These are phyloP conservation scores for Vinca major DNA, from an alignment of 305 asterid species.

Conservation along the genomic window DNA sequence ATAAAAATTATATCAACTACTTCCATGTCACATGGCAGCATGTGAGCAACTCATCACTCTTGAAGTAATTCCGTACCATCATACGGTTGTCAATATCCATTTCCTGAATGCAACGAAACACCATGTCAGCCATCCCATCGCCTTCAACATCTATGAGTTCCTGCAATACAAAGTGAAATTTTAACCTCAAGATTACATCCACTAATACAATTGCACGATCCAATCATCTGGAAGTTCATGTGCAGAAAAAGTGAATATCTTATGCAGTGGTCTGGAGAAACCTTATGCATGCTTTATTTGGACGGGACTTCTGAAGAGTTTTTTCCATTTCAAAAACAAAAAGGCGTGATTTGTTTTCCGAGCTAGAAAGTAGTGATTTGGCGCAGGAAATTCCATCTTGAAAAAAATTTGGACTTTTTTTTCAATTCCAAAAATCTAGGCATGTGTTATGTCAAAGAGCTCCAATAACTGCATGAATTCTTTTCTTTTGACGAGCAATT, in stretches of 20 bases:
- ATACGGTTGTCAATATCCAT: constrained; percentile 98
- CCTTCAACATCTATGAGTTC: constrained; percentile 98
- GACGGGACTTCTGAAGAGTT: too few species aligned
- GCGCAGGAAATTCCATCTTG: too few species aligned
- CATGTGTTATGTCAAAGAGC: too few species aligned
- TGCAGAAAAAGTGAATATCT: background rate
- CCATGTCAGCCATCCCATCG: constrained; percentile 99
- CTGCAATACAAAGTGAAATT: constrained; percentile 28
- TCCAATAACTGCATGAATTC: too few species aligned
- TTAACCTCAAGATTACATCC: background rate
- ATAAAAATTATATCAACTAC: background rate
- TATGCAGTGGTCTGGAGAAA: background rate
- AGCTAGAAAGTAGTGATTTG: too few species aligned
- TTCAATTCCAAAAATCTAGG: too few species aligned
- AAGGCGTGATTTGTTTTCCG: too few species aligned
- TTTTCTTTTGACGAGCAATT: too few species aligned
- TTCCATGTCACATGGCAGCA: constrained; percentile 16
- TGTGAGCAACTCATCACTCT: constrained; percentile 16
- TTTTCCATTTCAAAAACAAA: too few species aligned
- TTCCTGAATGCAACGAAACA: constrained; percentile 92
- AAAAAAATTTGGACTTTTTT: too few species aligned
- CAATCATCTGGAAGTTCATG: background rate
- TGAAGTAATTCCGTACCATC: constrained; percentile 52
- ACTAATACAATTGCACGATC: background rate
- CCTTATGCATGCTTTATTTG: too few species aligned